Base-by-base conservation (phyloP, 2,329 filamentous ascomycete genomes). In the Pseudogymnoascus sp. region DNA sequence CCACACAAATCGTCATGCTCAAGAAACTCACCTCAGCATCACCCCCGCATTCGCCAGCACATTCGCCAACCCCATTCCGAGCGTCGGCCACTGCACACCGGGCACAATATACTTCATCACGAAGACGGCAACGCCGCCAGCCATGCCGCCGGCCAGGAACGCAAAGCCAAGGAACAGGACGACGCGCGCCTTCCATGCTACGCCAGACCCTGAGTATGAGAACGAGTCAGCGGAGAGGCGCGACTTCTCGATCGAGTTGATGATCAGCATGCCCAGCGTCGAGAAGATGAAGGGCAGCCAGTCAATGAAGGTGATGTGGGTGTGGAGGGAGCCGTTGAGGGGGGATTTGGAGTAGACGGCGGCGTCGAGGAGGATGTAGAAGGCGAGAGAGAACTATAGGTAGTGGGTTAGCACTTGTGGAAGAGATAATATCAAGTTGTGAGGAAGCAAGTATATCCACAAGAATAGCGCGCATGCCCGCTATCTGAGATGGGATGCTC, bases 251-350 rank as follows among this genome's bases (percentile, higher is more conserved):
- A 86, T 83, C 65, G 78, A 82, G 77, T 87, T 86, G 76, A 86
- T 86, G 71, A 86, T 86, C 61, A 87, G 77, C 82, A 87, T 86
- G 64, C 84, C 84, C 63, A 86, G 76, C 63, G 79, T 78, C 65
- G 79, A 82, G 75, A 86, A 86, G 71, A 86, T 79, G 65, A 87
- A 78, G 58, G 84, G 83, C 64, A 86, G 79, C 84, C 84, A 87
- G 79, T 87, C 84, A 72, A 85, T 77, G 68, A 86, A 88, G 65
- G 76, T 82, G 67, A 88, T 77, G 74, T 87, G 83, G 61, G 82
- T 74, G 34, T 60, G 39, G 23, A 68, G 71, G 60, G 82, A 84
- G 62, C 76, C 79, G 74, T 87, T 87, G 64, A 74, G 75, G 62
- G 75, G 60, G 10, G 80, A 82, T 68, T 84, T 81, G 66, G 83